Base-by-base conservation (phyloP, 176 grass and related monocot genomes). In the Saccharum officinarum region DNA sequence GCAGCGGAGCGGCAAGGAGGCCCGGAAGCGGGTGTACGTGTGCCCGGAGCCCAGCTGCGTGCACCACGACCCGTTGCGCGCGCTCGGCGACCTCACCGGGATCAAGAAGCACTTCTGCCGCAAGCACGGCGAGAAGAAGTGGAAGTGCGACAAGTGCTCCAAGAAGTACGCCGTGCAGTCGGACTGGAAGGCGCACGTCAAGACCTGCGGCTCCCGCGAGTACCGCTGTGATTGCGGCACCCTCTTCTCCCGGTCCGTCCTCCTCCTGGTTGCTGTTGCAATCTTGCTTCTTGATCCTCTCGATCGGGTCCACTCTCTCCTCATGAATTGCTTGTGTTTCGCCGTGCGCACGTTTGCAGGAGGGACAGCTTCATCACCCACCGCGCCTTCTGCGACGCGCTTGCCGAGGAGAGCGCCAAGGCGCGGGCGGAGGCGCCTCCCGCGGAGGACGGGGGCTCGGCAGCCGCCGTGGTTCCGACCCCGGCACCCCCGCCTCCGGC, bases 361-460 rank as follows among this genome's bases (percentile, higher is more conserved):
- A 90, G 97, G 83, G 97, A 98, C 84, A 98, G 97, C 88, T 98
- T 98, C 89, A 98, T 98, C 89, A 98, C 97, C 20, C 97, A 98
- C 81, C 86, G 97, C 64, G 97, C 97, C 44, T 98, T 98, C 90
- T 98, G 97, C 76, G 97, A 98, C 80, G 97, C 93, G 39, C 86
- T 98, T 7, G 93, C 97, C 22, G 96, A 95, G 88, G 97, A 98
- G 83, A 94, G 87, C 90, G 91, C 93, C 31, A 98, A 94, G 81
- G 84, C 88, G 23, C 82, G 71, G 6, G 70, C 67, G 4, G 57
- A 67, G 3, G 76, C 80, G 44, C 7, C 91, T 2, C 7, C 80
- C 9, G 67, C 77, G 16, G 86, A 87, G n/a, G 79, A 86, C 7
- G 73, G 72, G 25, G 66, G 67, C 30, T 52, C 80, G 5, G 20